These are phyloP conservation scores for Solanum sejunctum DNA, from an alignment of 257 asterid genomes.

Conservation along the genomic window DNA sequence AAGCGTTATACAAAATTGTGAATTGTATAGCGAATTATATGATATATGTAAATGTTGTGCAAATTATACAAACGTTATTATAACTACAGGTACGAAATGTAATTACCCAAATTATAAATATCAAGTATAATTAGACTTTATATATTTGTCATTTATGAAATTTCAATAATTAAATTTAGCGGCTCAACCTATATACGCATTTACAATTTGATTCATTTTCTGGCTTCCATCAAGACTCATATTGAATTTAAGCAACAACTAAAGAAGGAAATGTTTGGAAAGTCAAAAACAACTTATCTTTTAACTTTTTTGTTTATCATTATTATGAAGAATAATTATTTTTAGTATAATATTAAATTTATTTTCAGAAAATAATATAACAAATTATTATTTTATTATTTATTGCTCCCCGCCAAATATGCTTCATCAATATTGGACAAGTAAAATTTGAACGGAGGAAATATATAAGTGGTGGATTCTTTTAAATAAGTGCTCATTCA, in stretches of 20 bases:
- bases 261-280: neutral
- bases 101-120: too few relatives aligned
- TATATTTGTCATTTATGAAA: too few relatives aligned
- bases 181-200: neutral
- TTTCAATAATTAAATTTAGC: neutral
- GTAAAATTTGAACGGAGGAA: neutral
- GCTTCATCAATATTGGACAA: accelerated
- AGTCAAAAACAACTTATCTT: neutral
- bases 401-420: neutral
- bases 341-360: neutral
- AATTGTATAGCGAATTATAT: too few relatives aligned
- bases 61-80: too few relatives aligned
- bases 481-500: neutral
- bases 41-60: too few relatives aligned
- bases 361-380: neutral
- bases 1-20: too few relatives aligned
- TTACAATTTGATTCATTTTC: neutral
- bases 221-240: neutral
- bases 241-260: too few relatives aligned
- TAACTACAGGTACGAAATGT: too few relatives aligned
- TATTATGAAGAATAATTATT: neutral
- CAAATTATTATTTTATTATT: neutral
- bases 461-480: neutral
- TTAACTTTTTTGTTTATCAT: neutral
- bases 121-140: too few relatives aligned